Evolutionary conservation across 495 filamentous ascomycete species (phyloP).

Genomic region (Glonium stellatum): DNA sequence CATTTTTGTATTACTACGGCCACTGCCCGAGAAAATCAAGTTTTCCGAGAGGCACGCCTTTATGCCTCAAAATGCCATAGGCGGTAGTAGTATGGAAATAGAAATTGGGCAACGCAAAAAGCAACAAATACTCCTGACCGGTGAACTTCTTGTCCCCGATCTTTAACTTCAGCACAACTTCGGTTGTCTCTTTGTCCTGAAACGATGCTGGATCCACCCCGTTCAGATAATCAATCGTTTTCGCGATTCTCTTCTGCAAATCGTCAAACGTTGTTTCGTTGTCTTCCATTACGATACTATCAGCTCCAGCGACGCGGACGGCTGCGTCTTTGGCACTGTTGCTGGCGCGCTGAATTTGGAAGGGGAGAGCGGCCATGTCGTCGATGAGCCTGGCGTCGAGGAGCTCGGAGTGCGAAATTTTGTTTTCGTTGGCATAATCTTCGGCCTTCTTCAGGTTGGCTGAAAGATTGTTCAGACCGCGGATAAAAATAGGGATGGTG

Average conservation of each 20-base stretch:
- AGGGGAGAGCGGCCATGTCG: conserved; percentile 25
- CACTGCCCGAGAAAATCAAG: conserved; percentile 41
- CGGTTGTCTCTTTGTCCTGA: conserved; percentile 18
- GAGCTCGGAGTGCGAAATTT: conserved; percentile 16
- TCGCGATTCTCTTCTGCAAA: conserved; percentile 17
- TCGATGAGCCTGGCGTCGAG: conserved; percentile 15
- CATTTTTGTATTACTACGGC: no score
- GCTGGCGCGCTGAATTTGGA: conserved; percentile 26
- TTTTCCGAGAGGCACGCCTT: conserved; percentile 54
- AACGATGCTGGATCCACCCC: conserved; percentile 6
- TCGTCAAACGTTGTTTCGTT: conserved; percentile 23
- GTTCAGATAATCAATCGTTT: conserved; percentile 20
- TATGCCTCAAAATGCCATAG: conserved; percentile 49
- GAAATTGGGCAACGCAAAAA: conserved; percentile 47
- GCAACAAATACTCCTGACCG: conserved; percentile 31
- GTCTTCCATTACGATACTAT: conserved; percentile 11
- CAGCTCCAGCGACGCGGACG: conserved; percentile 3
- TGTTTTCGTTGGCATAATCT: conserved; percentile 16
- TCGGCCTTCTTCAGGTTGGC: conserved; percentile 22
- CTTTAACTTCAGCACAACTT: conserved; percentile 3
- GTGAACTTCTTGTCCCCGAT: conserved; percentile 16
- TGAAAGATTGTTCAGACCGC: conserved; percentile 21
- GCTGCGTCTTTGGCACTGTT: conserved; percentile 16
- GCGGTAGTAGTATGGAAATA: conserved; percentile 52
- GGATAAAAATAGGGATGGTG: conserved; percentile 15